Percentiles rank a stretch among this genome's conserved stretches.
These are phyloP conservation scores for Lunasporangiospora selenospora DNA, from an alignment of 192 early-diverging fungal genomes.

Conservation along the genomic window DNA sequence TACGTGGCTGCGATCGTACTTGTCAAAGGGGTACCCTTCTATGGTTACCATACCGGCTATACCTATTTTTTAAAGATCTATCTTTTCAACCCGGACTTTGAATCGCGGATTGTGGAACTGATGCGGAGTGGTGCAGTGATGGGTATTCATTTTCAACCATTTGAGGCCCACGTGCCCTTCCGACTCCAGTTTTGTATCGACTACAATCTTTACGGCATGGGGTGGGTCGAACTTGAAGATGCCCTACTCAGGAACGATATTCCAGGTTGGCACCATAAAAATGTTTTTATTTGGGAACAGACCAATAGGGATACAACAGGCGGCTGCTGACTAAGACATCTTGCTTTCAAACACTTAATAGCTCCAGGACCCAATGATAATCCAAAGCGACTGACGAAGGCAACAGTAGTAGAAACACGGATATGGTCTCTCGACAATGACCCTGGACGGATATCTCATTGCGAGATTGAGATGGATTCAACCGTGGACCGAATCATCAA, in stretches of 20 bases:
- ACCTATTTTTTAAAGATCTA: slow-evolving; percentile 80
- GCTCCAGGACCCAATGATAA: slow-evolving; percentile 19
- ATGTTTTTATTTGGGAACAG: not conserved
- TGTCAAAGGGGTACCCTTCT: slow-evolving; percentile 85
- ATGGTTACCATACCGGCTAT: slow-evolving; percentile 81
- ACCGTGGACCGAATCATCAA: slow-evolving; percentile 71
- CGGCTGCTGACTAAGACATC: slow-evolving; percentile 2
- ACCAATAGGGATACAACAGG: too few species aligned
- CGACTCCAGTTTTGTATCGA: slow-evolving; percentile 88
- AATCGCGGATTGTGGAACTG: slow-evolving; percentile 65
- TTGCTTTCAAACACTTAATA: slow-evolving; percentile 1
- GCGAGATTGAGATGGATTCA: slow-evolving; percentile 82
- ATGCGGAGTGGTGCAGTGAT: slow-evolving; percentile 78
- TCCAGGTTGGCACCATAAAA: slow-evolving; percentile 35
- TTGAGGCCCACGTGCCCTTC: slow-evolving; percentile 85
- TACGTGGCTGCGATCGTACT: slow-evolving; percentile 73
- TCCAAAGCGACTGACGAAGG: slow-evolving; percentile 20
- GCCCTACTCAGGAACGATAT: slow-evolving; percentile 34
- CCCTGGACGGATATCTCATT: slow-evolving; percentile 61
- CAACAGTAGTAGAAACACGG: slow-evolving; percentile 16
- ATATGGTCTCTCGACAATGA: slow-evolving; percentile 29
- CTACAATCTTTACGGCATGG: slow-evolving; percentile 88
- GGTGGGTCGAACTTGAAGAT: slow-evolving; percentile 69
- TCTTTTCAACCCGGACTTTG: slow-evolving; percentile 65
- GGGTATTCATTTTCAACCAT: slow-evolving; percentile 70